phyloP scores from a whole-genome alignment of 2,329 filamentous ascomycete species.

The Pyricularia pennisetigena region DNA sequence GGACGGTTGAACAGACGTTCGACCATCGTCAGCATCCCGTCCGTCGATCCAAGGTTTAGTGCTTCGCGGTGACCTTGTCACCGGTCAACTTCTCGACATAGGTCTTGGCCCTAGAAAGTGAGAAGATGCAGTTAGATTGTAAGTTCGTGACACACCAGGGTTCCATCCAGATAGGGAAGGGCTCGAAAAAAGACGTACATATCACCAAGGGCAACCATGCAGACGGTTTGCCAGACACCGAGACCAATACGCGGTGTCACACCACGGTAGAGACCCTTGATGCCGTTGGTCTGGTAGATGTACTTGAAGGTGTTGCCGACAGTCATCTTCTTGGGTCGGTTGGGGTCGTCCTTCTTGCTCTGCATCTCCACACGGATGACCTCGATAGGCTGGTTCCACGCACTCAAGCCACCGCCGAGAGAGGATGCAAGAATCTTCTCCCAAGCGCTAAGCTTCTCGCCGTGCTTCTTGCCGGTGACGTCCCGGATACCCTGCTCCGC shows the following conservation, averaged over 20 bases:
- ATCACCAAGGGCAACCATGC: conserved; percentile 98
- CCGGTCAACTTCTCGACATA: conserved; percentile 59
- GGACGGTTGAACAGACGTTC: background rate
- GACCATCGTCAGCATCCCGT: background rate
- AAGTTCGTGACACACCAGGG: background rate
- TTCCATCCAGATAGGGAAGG: background rate
- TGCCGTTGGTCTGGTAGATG: conserved; percentile 82
- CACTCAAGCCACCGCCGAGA: conserved; percentile 85
- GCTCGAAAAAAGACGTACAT: conserved; percentile 53
- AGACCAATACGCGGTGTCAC: conserved; percentile 90
- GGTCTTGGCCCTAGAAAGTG: conserved; percentile 46
- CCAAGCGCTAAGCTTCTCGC: conserved; percentile 63
- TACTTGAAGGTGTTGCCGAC: conserved; percentile 79
- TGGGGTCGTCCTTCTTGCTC: conserved; percentile 95
- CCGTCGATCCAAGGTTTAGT: conserved; percentile 30
- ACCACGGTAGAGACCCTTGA: conserved; percentile 91
- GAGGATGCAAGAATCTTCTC: conserved; percentile 88
- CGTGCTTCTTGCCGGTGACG: conserved; percentile 66
- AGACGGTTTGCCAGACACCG: conserved; percentile 97
- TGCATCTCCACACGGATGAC: conserved; percentile 99
- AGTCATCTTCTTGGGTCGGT: conserved; percentile 98
- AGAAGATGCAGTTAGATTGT: conserved; percentile 13
- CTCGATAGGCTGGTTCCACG: conserved; percentile 99
- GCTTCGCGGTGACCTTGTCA: conserved; percentile 55
- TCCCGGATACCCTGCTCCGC: conserved; percentile 82